Evolutionary conservation across 2,329 filamentous ascomycete genomes (phyloP), one percentile per base, ranked within the genome.

Genomic region (Scedosporium apiospermum): DNA sequence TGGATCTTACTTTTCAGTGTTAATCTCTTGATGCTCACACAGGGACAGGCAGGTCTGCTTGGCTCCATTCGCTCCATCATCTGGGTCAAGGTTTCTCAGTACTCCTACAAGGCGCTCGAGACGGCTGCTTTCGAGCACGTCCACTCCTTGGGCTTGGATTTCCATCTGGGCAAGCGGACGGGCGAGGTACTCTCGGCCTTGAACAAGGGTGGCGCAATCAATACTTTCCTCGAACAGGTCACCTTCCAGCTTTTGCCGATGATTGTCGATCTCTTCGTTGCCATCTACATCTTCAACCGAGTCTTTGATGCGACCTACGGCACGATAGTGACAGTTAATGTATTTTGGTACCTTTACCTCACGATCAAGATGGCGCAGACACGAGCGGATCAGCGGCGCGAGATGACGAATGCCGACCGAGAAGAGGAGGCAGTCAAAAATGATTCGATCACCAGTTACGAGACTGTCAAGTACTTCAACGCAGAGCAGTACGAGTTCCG

Each of bases 391-490:
- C 91, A 96, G 69, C 87, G 95, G 69, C 85, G 95, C 65, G 86
- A 93, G 70, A 97, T 97, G 89, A 93, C 93, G 60, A 98, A 97
- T 72, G 91, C 92, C 14, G 92, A 95, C 68, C 85, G 95, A 66
- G 92, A 97, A 75, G 92, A 97, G 75, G 93, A 97, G 74, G 95
- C 95, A 6, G 92, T 98, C 68, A 98, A 98, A 76, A 98, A 97
- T 72, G 95, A 99, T 74, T 98, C 95, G 0, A 95, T 99, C 79
- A 92, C 95, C 65, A 96, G 92, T n/a, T 99, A 98, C 73, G 95
- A 99, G 77, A 93, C 90, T 1, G 90, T 93, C 71, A 95, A 93
- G 72, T 93, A 93, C 70, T 95, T 95, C 80, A 93, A 93, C 68
- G 90, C 90, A 6, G 90, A 93, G 70, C 79, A 84, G 2, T 93